A percentile compares a stretch with the other conserved stretches of the same genome.
These are phyloP conservation scores for Fusarium stilboides DNA, from an alignment of 2,329 filamentous ascomycete genomes.

Conservation along the genomic window DNA sequence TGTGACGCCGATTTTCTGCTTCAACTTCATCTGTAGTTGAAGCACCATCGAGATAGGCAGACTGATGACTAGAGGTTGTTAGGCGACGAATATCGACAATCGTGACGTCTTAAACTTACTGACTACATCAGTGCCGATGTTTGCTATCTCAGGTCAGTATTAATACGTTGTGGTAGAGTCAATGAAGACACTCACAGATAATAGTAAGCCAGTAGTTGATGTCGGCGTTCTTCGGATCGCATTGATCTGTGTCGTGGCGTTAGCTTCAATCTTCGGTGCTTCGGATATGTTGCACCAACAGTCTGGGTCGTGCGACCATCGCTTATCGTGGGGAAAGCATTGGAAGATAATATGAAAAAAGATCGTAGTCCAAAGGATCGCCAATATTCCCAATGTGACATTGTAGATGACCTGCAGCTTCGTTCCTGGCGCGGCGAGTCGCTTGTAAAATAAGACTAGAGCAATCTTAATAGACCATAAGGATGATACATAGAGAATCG, in stretches of 20 bases:
- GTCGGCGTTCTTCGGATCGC: constrained; percentile 32
- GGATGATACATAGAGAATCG: constrained; percentile 58
- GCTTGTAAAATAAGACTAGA: constrained; percentile 60
- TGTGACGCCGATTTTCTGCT: constrained; percentile 53
- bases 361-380: constrained; percentile 52
- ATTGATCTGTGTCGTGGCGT: constrained; percentile 31
- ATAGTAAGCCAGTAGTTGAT: constrained; percentile 47
- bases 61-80: constrained; percentile 47
- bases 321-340: constrained; percentile 54
- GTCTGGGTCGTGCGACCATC: constrained; percentile 50
- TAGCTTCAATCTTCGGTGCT: not conserved
- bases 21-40: constrained; percentile 53
- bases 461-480: constrained; percentile 60
- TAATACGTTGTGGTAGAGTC: rapidly evolving
- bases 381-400: constrained; percentile 52
- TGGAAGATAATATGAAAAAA: constrained; percentile 59
- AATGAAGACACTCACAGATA: constrained; percentile 18
- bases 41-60: constrained; percentile 56
- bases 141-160: constrained; percentile 25
- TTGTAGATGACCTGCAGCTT: constrained; percentile 57
- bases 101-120: constrained; percentile 25
- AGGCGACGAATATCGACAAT: not conserved
- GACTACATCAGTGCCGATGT: constrained; percentile 43
- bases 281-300: constrained; percentile 30
- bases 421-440: constrained; percentile 55